These are phyloP conservation scores for Phlegmacium glaucopus DNA, from an alignment of 768 basidiomycete genomes.

Conservation along the genomic window DNA sequence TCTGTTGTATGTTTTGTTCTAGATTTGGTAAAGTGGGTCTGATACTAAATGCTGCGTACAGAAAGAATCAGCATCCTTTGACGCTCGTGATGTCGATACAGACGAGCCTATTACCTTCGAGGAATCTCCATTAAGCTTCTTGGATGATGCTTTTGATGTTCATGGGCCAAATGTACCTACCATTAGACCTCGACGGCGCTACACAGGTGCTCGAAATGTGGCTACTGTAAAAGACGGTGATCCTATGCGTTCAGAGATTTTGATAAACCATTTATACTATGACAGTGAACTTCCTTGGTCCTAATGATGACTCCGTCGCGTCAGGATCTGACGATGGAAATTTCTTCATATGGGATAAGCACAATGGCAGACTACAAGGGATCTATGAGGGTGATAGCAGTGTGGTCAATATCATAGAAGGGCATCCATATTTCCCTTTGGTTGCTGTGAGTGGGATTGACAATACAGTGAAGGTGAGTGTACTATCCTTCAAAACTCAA, in stretches of 20 bases:
- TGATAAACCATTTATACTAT: background rate
- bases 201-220: constrained; percentile 69
- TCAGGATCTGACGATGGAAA: constrained; percentile 89
- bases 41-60: background rate
- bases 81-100: constrained; percentile 12
- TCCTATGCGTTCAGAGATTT: constrained; percentile 15
- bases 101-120: background rate
- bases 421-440: constrained; percentile 75
- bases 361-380: constrained; percentile 57
- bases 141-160: constrained; percentile 3
- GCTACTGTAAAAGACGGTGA: constrained; percentile 86
- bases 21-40: background rate
- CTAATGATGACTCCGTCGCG: constrained; percentile 69
- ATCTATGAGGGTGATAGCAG: constrained; percentile 81
- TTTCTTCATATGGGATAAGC: constrained; percentile 85
- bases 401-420: constrained; percentile 86
- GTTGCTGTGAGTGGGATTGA: constrained; percentile 90
- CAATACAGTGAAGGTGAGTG: constrained; percentile 69
- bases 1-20: constrained; percentile 12
- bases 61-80: background rate
- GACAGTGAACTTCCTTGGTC: constrained; percentile 82
- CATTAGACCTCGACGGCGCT: constrained; percentile 62
- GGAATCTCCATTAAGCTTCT: background rate
- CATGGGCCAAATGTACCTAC: constrained; percentile 42
- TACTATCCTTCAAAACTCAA: background rate